Conservation (phyloP, 108 stramenopile genomes). For the Skeletonema tropicum region DNA sequence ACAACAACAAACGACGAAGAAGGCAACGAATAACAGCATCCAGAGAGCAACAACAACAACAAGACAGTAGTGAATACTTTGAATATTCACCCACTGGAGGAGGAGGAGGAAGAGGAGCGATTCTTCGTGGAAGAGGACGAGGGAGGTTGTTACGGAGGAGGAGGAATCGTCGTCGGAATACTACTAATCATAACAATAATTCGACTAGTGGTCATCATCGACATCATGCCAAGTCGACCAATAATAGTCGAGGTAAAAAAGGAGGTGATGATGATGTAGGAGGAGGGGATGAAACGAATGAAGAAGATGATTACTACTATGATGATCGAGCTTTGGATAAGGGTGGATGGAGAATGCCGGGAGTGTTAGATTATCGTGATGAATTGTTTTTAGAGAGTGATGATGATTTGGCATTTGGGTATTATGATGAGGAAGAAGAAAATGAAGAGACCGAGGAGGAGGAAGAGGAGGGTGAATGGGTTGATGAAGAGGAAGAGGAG, state of each 20-base stretch:
- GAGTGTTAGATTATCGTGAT: constrained; percentile 72
- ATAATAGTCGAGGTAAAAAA: constrained; percentile 4
- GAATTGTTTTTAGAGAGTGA: constrained; percentile 83
- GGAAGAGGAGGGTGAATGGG: constrained; percentile 37
- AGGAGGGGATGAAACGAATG: neutral
- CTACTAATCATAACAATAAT: too few species aligned
- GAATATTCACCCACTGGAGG: too few species aligned
- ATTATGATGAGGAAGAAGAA: constrained; percentile 23
- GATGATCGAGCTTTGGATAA: constrained; percentile 34
- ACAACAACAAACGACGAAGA: too few species aligned
- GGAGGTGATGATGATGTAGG: neutral
- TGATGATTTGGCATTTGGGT: constrained; percentile 71
- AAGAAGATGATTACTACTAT: constrained; percentile 7
- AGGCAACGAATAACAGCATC: too few species aligned
- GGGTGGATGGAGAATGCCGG: constrained; percentile 46
- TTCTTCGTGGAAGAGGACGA: too few species aligned
- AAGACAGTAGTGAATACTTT: too few species aligned
- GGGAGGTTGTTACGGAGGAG: too few species aligned
- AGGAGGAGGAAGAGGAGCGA: too few species aligned
- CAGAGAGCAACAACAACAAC: too few species aligned
- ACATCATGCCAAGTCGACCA: neutral
- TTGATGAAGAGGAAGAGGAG: constrained; percentile 16
- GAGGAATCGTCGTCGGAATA: neutral
- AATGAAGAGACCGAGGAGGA: constrained; percentile 35
- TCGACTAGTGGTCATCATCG: neutral